phyloP scores from a whole-genome alignment of 2,329 filamentous ascomycete genomes.

The Ophidiomyces ophidiicola region DNA sequence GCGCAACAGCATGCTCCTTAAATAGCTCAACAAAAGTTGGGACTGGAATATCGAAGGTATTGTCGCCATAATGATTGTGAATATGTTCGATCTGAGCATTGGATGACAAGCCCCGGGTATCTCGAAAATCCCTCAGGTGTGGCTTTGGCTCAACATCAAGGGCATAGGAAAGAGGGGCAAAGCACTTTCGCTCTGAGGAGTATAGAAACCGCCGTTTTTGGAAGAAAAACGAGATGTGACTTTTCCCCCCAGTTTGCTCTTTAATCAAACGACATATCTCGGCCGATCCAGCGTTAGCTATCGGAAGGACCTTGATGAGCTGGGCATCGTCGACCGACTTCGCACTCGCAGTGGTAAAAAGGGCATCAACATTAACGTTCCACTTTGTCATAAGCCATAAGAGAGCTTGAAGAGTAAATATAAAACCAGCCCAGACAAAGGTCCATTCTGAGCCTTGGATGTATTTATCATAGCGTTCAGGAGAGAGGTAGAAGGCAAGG shows the following conservation, averaged over 20 bases:
- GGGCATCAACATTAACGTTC: conserved; percentile 75
- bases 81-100: conserved; percentile 65
- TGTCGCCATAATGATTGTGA: conserved; percentile 86
- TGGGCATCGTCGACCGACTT: conserved; percentile 59
- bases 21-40: conserved; percentile 92
- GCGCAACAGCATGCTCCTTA: conserved; percentile 94
- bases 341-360: conserved; percentile 67
- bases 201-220: conserved; percentile 96
- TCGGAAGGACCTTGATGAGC: conserved; percentile 84
- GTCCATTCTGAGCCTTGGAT: conserved; percentile 96
- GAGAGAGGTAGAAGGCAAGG: conserved; percentile 71
- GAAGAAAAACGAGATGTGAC: conserved; percentile 79
- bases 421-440: conserved; percentile 81
- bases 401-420: conserved; percentile 76
- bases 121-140: conserved; percentile 62
- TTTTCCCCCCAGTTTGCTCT: conserved; percentile 62
- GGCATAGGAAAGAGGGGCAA: conserved; percentile 68
- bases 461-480: conserved; percentile 76
- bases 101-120: conserved; percentile 60
- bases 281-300: conserved; percentile 74
- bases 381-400: conserved; percentile 95
- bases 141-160: conserved; percentile 82
- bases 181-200: conserved; percentile 56
- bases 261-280: conserved; percentile 75
- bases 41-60: conserved; percentile 95